Percentiles rank a stretch among this genome's conserved stretches.
Evolutionary conservation across 2,329 filamentous ascomycete species (phyloP).

Genomic region (Coleophoma eucalyptorum): DNA sequence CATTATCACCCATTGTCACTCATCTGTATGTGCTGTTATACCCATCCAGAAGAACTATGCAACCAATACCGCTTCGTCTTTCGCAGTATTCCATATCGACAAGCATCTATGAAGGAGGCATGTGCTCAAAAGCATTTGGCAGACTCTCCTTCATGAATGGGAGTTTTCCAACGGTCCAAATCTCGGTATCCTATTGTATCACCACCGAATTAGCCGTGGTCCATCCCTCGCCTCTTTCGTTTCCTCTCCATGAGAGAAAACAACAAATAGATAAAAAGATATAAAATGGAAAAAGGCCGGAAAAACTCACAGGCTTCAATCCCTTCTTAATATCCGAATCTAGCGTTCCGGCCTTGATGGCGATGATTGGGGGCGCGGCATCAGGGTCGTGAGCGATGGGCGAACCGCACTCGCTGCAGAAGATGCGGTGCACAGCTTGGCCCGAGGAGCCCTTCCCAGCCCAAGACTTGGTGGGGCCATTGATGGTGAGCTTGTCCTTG

Average conservation of each 20-base stretch:
- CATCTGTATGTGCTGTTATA: neutral
- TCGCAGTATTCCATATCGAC: too few species aligned
- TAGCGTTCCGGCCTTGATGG: slow-evolving; percentile 63
- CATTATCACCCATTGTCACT: neutral
- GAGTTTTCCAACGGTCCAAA: slow-evolving; percentile 66
- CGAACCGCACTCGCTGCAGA: slow-evolving; percentile 66
- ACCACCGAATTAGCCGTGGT: too few species aligned
- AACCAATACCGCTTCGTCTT: too few species aligned
- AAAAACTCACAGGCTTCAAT: slow-evolving; percentile 54
- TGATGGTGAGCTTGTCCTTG: slow-evolving; percentile 61
- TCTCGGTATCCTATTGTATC: slow-evolving; percentile 53
- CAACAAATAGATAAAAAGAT: too few species aligned
- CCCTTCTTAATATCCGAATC: slow-evolving; percentile 62
- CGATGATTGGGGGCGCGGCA: slow-evolving; percentile 66
- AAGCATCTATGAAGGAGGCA: neutral
- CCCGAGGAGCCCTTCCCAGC: slow-evolving; percentile 57
- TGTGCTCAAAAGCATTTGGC: slow-evolving; percentile 48
- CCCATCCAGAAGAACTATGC: too few species aligned
- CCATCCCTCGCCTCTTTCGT: too few species aligned
- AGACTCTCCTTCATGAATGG: slow-evolving; percentile 66
- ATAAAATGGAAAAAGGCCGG: neutral
- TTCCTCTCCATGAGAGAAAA: too few species aligned
- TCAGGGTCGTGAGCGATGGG: slow-evolving; percentile 69
- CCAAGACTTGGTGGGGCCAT: slow-evolving; percentile 62
- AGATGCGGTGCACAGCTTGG: slow-evolving; percentile 62